Base-by-base conservation (phyloP, 495 filamentous ascomycete genomes). In the Sporormia fimetaria region DNA sequence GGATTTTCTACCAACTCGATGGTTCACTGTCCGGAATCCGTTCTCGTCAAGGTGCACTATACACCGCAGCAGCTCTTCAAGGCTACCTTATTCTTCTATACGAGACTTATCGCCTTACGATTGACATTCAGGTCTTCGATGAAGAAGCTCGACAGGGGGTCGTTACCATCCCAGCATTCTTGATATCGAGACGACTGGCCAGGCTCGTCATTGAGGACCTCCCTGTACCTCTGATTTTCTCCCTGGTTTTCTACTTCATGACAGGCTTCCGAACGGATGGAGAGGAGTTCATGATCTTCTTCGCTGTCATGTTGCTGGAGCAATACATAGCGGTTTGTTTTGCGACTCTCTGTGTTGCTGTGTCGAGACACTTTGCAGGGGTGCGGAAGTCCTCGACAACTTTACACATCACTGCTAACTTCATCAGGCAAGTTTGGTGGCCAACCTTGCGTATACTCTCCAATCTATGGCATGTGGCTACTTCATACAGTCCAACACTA, bases 211-310 rank as follows among this genome's bases (percentile, higher is more conserved):
- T 75, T 0, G 81, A 86, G 51, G 81, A 86, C 55, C 36, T 84
- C 14, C 72, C 73, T 4, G 76, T 81, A 4, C 80, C 80, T 0
- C 60, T 84, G 16, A 47, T 82, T 3, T 86, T 77, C 39, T 71
- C 69, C 17, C 55, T 74, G 33, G 80, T 82, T 4, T 81, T 68
- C 54, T 86, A 86, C 54, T 83, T 81, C 56, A 82, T 84, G 76
- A 73, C 72, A 24, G 81, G 79, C 25, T 82, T 82, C 52, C 70
- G 78, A 23, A 55, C 65, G 2, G 63, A 73, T 10, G 70, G 67
- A 2, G 54, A 37, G 1, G 73, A 78, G 30, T 84, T 81, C 53
- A 76, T 86, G 40, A 73, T 69, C 4, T 86, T 83, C 56, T 76
- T 84, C 40, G 56, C 65, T 4, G 56, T 84, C 21, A 63, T 71